Conservation (phyloP, 805 yeast genomes). For the Saccharomycopsis oosterbeekiorum region DNA sequence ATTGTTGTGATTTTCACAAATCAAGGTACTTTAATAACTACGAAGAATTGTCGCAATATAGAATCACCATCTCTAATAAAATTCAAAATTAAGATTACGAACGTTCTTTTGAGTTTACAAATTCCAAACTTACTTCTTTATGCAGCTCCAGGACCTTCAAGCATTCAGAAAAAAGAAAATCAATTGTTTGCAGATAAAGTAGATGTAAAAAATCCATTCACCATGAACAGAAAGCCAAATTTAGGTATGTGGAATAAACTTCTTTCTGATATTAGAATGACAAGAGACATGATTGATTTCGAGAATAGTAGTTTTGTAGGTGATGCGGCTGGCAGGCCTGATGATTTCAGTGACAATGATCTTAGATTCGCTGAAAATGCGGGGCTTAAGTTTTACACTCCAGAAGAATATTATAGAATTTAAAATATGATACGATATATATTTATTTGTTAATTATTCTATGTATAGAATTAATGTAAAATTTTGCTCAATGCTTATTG, state of each 20-base stretch:
- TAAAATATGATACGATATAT: background rate
- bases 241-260: slow-evolving; percentile 68
- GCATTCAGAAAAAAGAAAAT: slow-evolving; percentile 20
- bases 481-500: background rate
- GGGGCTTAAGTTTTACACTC: slow-evolving; percentile 38
- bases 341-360: slow-evolving; percentile 79
- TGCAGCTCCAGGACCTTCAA: slow-evolving; percentile 54
- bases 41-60: slow-evolving; percentile 17
- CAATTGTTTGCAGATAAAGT: background rate
- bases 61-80: slow-evolving; percentile 25
- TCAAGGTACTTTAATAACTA: slow-evolving; percentile 60
- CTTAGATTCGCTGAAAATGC: slow-evolving; percentile 50
- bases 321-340: slow-evolving; percentile 28
- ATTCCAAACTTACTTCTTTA: slow-evolving; percentile 26
- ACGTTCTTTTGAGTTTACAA: slow-evolving; percentile 27
- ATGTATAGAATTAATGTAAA: background rate
- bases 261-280: slow-evolving; percentile 28
- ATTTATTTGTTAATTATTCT: background rate
- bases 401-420: background rate
- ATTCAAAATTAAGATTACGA: slow-evolving; percentile 34
- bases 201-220: slow-evolving; percentile 20
- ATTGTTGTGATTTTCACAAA: slow-evolving; percentile 70
- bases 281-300: slow-evolving; percentile 27
- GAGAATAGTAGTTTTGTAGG: slow-evolving; percentile 48
- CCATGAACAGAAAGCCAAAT: slow-evolving; percentile 57